Percentiles rank a stretch among this genome's conserved stretches.
phyloP scores from a whole-genome alignment of 148 eudicot species.

The Chenopodium formosanum region DNA sequence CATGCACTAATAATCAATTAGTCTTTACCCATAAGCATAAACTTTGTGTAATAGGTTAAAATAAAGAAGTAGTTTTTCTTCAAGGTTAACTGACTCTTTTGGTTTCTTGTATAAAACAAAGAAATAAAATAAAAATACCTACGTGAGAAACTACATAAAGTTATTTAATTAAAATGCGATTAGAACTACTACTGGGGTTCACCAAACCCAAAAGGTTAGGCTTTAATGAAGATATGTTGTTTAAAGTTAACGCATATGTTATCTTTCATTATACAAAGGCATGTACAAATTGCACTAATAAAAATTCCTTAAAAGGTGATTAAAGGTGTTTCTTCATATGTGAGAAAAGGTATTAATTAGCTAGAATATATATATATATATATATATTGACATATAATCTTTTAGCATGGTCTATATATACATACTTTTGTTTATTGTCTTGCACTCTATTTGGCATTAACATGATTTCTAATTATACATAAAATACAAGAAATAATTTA shows the following conservation, averaged over 20 bases:
- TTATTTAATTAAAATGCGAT: slow-evolving; percentile 19
- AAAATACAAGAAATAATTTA: too few species aligned
- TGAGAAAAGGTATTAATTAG: too few species aligned
- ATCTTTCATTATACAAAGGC: slow-evolving; percentile 3
- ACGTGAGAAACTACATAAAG: slow-evolving; percentile 26
- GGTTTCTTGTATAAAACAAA: slow-evolving; percentile 34
- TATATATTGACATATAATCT: too few species aligned
- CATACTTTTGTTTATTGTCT: too few species aligned
- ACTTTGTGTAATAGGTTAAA: slow-evolving; percentile 36
- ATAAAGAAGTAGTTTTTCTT: slow-evolving; percentile 18
- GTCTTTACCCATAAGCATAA: slow-evolving; percentile 58
- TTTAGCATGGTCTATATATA: too few species aligned
- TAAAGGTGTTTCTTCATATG: too few species aligned
- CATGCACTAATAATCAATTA: slow-evolving; percentile 31
- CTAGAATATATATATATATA: too few species aligned
- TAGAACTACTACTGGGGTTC: slow-evolving; percentile 3
- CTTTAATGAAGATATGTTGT: slow-evolving; percentile 23
- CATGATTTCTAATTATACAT: too few species aligned
- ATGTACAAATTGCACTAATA: too few species aligned
- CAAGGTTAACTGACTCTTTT: slow-evolving; percentile 31
- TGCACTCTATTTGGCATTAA: too few species aligned
- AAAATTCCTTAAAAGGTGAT: too few species aligned
- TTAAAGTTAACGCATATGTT: slow-evolving; percentile 19
- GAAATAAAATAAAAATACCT: slow-evolving; percentile 12
- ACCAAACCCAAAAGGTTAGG: slow-evolving; percentile 29